Percentiles rank a stretch among this genome's conserved stretches.
These are phyloP conservation scores for Beta lomatogona DNA, from an alignment of 179 eudicot species.

Conservation along the genomic window DNA sequence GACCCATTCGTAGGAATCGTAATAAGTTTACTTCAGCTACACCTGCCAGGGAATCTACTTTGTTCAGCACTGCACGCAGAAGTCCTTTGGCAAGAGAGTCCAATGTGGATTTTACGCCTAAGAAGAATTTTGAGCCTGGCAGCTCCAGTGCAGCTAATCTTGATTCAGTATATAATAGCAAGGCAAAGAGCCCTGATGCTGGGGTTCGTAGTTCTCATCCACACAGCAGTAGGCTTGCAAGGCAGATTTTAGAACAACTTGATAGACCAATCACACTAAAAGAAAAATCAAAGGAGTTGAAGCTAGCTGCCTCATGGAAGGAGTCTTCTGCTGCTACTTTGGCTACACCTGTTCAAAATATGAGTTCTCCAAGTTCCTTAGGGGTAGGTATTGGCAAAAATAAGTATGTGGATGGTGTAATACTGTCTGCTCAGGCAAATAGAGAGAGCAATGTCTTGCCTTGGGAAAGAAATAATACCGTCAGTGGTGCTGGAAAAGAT, in stretches of 20 bases:
- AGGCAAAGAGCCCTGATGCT: constrained; percentile 35
- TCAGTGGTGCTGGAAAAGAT: constrained; percentile 36
- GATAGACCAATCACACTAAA: constrained; percentile 70
- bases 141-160: constrained; percentile 34
- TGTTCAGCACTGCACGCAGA: constrained; percentile 39
- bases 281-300: constrained; percentile 71
- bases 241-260: constrained; percentile 77
- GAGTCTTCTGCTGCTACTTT: constrained; percentile 39
- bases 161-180: constrained; percentile 30
- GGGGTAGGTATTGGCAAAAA: constrained; percentile 24
- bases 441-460: constrained; percentile 31
- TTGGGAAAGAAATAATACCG: constrained; percentile 33
- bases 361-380: constrained; percentile 15
- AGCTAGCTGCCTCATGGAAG: constrained; percentile 56
- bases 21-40: constrained; percentile 57
- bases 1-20: constrained; percentile 69
- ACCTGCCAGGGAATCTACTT: constrained; percentile 50
- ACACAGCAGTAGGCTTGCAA: constrained; percentile 56
- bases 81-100: constrained; percentile 36
- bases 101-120: constrained; percentile 40
- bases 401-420: constrained; percentile 3
- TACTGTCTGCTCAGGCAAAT: constrained; percentile 31
- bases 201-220: constrained; percentile 43
- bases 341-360: constrained; percentile 29
- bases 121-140: constrained; percentile 42